Percentiles rank a stretch among this genome's conserved stretches.
phyloP scores from a whole-genome alignment of 345 rosid species.

The Mangifera indica region DNA sequence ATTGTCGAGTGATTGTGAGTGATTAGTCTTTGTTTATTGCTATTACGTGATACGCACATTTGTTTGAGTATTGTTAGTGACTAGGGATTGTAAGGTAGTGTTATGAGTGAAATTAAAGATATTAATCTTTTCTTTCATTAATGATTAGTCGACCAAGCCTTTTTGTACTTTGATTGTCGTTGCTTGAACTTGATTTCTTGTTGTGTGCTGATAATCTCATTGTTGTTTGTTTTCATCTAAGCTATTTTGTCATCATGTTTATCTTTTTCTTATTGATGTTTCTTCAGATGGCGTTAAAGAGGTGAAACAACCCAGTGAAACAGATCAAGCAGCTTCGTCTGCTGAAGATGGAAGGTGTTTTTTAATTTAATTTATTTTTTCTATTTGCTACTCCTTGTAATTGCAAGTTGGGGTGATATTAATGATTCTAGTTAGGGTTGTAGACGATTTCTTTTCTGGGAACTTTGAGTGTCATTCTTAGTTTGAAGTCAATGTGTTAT shows the following conservation, averaged over 20 bases:
- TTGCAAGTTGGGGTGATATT: background rate
- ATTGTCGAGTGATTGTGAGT: background rate
- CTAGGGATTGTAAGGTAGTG: background rate
- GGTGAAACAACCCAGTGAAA: slow-evolving; percentile 34
- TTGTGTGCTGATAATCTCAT: background rate
- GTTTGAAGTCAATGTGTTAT: slow-evolving; percentile 3
- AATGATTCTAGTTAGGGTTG: background rate
- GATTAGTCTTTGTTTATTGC: background rate
- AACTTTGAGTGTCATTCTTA: background rate
- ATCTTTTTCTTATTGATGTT: slow-evolving; percentile 10
- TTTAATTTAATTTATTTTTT: slow-evolving; percentile 3
- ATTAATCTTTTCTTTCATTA: background rate
- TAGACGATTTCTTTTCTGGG: background rate
- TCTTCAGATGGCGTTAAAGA: slow-evolving; percentile 61
- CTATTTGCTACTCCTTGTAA: slow-evolving; percentile 5
- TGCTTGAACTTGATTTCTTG: slow-evolving; percentile 5
- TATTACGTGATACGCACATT: background rate
- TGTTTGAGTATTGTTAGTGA: no score
- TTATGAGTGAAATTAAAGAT: background rate
- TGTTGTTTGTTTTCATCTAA: background rate
- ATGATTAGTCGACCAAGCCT: no score
- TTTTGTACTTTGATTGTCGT: background rate
- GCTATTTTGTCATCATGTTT: slow-evolving; percentile 5
- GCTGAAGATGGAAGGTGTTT: slow-evolving; percentile 64
- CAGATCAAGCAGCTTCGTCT: slow-evolving; percentile 40